Evolutionary conservation across 257 asterid genomes (phyloP), one percentile per base, ranked within the genome.

Genomic region (Scutellaria barbata): DNA sequence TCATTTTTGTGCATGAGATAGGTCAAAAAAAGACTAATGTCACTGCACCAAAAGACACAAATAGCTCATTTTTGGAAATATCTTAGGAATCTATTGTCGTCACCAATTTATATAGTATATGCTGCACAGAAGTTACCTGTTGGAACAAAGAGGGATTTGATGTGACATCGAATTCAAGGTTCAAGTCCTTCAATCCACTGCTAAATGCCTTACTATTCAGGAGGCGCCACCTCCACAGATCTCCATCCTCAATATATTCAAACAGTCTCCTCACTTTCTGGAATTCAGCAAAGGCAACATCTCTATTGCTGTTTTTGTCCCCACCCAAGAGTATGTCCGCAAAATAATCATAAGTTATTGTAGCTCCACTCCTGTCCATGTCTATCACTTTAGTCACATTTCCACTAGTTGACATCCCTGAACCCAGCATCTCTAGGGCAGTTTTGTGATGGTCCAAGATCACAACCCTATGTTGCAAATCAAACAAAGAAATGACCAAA

Each of bases 381-480:
- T 92, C 98, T 5, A 92, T 85, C 72, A 87, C 86, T 81, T 83
- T 88, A 46, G 66, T 72, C 81, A 88, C 85, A 71, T 90, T 90
- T 50, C 86, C 93, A 79, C 81, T 76, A 46, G 74, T 58, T 48
- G 81, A 69, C 66, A 57, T 68, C 69, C 86, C 92, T 5, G 83
- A 72, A 20, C 88, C 88, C 79, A 88, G 80, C 74, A 76, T 79
- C 76, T 90, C 94, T 4, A 84, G 83, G n/a, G 98, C 96, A 75
- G 97, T 92, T 75, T 88, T 92, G 85, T 92, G 98, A 85, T 92
- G 98, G 76, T 92, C 98, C 56, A 92, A 80, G 64, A 92, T 82
- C 63, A 92, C 83, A 60, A 92, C 91, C 81, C 97, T 92, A 74
- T 60, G 55, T 68, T 51, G 45, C 65, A 66, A 68, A 69, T 55